These are phyloP conservation scores for Moricandia arvensis DNA, from an alignment of 345 rosid species.

Conservation along the genomic window DNA sequence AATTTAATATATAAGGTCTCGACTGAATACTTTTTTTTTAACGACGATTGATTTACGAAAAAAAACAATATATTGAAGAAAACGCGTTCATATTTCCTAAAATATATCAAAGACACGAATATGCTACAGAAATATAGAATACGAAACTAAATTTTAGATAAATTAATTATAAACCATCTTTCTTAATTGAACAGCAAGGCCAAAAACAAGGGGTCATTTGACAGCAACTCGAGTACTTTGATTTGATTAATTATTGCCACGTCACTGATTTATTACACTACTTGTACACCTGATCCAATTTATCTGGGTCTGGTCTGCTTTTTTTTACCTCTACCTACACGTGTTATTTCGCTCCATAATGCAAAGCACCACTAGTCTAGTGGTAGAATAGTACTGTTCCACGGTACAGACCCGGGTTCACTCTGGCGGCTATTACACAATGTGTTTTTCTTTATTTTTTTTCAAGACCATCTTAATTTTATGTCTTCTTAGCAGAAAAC, in stretches of 20 bases:
- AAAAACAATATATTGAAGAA: neutral
- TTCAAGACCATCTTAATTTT: neutral
- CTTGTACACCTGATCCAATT: slow-evolving; percentile 10
- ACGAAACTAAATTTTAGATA: slow-evolving; percentile 1
- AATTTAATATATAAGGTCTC: slow-evolving; percentile 5
- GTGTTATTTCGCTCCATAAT: no score
- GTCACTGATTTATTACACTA: slow-evolving; percentile 27
- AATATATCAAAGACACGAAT: neutral
- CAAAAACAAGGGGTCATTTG: slow-evolving; percentile 22
- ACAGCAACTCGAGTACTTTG: slow-evolving; percentile 32
- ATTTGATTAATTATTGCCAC: slow-evolving; percentile 27
- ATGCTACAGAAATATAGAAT: neutral
- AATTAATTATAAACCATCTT: neutral
- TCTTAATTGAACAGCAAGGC: neutral
- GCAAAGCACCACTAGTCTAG: no score
- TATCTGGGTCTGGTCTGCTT: neutral
- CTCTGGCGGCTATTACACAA: no score
- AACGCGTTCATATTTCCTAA: neutral
- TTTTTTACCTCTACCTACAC: neutral
- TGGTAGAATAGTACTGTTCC: no score
- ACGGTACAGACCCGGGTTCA: no score
- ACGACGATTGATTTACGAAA: neutral
- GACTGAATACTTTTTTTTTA: neutral
- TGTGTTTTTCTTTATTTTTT: neutral
- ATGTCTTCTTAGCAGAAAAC: neutral